Percentiles rank a stretch among this genome's conserved stretches.
phyloP scores from a whole-genome alignment of 228 moss, liverwort and hornwort species.

The Sphagnum fallax region DNA sequence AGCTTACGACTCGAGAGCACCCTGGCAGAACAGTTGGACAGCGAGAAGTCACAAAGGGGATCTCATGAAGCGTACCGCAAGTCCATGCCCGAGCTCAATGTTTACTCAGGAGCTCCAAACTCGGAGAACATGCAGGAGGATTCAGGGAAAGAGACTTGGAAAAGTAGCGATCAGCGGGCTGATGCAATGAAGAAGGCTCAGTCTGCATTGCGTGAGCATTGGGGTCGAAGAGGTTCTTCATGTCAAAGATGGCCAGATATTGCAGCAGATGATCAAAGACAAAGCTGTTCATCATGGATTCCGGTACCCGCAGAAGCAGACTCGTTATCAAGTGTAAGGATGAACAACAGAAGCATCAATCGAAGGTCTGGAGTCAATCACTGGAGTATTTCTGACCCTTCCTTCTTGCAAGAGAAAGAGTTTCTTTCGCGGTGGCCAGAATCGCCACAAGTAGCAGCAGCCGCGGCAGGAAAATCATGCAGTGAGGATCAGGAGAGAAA shows the following conservation, averaged over 20 bases:
- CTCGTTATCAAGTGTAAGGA: constrained; percentile 2
- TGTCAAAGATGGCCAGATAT: constrained; percentile 32
- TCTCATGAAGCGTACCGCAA: constrained; percentile 3
- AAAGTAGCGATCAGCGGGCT: constrained; percentile 22
- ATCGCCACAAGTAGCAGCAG: not conserved
- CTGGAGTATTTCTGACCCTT: constrained; percentile 21
- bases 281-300: constrained; percentile 2
- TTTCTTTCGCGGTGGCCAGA: not conserved
- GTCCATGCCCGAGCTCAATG: constrained; percentile 16
- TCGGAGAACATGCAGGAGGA: constrained; percentile 12
- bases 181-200: constrained; percentile 32
- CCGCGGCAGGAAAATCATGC: not conserved
- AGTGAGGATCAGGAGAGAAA: constrained; percentile 3
- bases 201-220: constrained; percentile 7
- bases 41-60: constrained; percentile 1
- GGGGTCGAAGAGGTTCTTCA: constrained; percentile 8
- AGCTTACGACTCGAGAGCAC: constrained; percentile 11
- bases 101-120: constrained; percentile 9
- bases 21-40: constrained; percentile 4
- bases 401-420: constrained; percentile 7
- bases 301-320: constrained; percentile 5
- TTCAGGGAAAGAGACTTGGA: constrained; percentile 19
- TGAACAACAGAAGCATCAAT: constrained; percentile 4
- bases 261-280: constrained; percentile 18
- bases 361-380: constrained; percentile 1